phyloP scores from a whole-genome alignment of 768 basidiomycete species.

The Tremella fuciformis region DNA sequence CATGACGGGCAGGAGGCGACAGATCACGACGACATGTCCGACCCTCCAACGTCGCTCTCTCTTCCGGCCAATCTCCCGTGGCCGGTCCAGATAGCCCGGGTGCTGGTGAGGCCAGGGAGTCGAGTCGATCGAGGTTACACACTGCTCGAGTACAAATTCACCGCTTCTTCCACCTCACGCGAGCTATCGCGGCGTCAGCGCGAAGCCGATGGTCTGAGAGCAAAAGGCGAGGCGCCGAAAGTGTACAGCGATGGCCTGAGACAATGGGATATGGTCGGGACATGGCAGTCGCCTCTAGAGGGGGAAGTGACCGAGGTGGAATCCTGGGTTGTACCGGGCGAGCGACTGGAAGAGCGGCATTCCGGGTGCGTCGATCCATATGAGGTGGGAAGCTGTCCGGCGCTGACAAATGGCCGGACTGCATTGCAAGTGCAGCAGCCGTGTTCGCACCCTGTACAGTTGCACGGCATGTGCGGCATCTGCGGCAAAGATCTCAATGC shows the following conservation, averaged over 20 bases:
- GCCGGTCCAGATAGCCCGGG: constrained; percentile 75
- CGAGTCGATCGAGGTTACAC: constrained; percentile 68
- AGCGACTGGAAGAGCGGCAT: constrained; percentile 25
- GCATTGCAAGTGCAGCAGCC: constrained; percentile 70
- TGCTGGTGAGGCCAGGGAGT: constrained; percentile 58
- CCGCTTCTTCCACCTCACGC: constrained; percentile 54
- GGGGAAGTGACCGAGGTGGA: constrained; percentile 71
- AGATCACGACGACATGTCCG: constrained; percentile 27
- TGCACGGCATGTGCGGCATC: constrained; percentile 84
- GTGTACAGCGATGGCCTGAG: constrained; percentile 16
- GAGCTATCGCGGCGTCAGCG: constrained; percentile 49
- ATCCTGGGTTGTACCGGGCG: constrained; percentile 25
- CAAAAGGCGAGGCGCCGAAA: too few relatives aligned
- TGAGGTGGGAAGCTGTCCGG: background rate
- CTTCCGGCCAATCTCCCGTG: constrained; percentile 77
- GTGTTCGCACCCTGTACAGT: constrained; percentile 93
- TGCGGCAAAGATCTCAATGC: constrained; percentile 89
- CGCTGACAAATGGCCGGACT: constrained; percentile 27
- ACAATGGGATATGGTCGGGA: constrained; percentile 75
- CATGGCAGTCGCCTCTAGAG: constrained; percentile 85
- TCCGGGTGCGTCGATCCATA: constrained; percentile 21
- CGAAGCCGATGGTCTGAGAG: background rate
- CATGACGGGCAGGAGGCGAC: background rate
- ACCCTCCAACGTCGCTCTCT: constrained; percentile 62
- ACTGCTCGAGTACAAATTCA: constrained; percentile 72